Percentiles rank a stretch among this genome's conserved stretches.
These are phyloP conservation scores for Monosporascus sp. DNA, from an alignment of 2,329 filamentous ascomycete species.

Conservation along the genomic window DNA sequence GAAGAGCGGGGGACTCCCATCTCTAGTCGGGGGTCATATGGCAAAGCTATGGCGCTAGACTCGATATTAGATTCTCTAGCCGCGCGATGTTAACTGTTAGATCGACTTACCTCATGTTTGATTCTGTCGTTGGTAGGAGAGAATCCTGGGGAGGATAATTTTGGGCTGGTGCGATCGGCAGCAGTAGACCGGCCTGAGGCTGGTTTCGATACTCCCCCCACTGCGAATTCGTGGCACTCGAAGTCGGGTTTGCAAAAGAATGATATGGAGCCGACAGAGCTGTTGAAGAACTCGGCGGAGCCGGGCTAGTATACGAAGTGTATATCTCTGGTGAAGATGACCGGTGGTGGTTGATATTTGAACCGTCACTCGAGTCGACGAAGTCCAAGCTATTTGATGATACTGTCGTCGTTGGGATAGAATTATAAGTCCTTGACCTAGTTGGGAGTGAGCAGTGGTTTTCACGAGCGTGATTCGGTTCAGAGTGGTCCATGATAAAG, in stretches of 20 bases:
- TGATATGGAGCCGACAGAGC: neutral
- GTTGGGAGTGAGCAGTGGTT: neutral
- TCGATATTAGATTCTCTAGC: conserved; percentile 4
- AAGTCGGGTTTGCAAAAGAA: neutral
- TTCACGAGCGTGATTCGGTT: neutral
- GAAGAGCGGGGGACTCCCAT: conserved; percentile 46
- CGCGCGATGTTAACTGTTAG: neutral
- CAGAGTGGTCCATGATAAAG: neutral
- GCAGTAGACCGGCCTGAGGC: conserved; percentile 19
- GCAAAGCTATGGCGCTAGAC: conserved; percentile 42
- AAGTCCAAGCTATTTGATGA: neutral
- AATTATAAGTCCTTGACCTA: neutral
- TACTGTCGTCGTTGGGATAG: neutral
- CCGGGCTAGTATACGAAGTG: neutral
- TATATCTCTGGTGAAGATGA: neutral
- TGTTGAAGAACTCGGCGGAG: neutral
- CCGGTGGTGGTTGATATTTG: neutral
- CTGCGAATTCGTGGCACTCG: conserved; percentile 1
- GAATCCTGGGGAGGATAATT: conserved; percentile 21
- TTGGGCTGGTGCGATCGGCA: conserved; percentile 29
- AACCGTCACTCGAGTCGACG: neutral
- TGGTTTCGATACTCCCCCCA: conserved; percentile 16
- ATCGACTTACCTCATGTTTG: conserved; percentile 34
- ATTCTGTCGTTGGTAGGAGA: conserved; percentile 13
- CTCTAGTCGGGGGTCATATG: conserved; percentile 45